These are phyloP conservation scores for Shiraia sp. DNA, from an alignment of 2,329 filamentous ascomycete genomes.

Conservation along the genomic window DNA sequence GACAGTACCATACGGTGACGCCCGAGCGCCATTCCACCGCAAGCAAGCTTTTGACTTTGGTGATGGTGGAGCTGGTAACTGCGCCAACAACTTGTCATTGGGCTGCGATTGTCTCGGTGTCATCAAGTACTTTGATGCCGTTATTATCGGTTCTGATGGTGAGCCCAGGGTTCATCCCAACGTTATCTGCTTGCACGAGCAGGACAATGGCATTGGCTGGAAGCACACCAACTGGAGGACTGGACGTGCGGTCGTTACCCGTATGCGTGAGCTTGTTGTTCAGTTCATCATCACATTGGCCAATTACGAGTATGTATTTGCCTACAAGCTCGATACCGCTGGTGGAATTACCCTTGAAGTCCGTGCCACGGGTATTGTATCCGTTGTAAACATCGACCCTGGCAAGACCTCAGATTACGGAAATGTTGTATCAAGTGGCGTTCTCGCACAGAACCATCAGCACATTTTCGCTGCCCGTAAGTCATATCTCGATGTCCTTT, in stretches of 20 bases:
- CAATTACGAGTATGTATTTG: constrained; percentile 73
- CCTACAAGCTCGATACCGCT: constrained; percentile 66
- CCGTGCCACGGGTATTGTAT: constrained; percentile 69
- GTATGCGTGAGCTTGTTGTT: constrained; percentile 65
- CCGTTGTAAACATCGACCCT: constrained; percentile 62
- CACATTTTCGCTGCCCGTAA: constrained; percentile 61
- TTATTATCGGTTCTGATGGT: constrained; percentile 59
- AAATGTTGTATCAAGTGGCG: constrained; percentile 66
- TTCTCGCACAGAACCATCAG: constrained; percentile 71
- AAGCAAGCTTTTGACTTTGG: constrained; percentile 76
- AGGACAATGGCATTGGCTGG: constrained; percentile 66
- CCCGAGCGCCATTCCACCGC: constrained; percentile 65
- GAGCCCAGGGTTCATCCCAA: constrained; percentile 60
- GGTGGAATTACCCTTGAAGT: constrained; percentile 65
- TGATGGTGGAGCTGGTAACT: constrained; percentile 68
- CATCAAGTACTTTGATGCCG: constrained; percentile 67
- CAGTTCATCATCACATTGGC: constrained; percentile 71
- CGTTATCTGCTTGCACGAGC: constrained; percentile 70
- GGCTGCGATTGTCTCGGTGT: constrained; percentile 71
- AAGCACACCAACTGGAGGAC: constrained; percentile 69
- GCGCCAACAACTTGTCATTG: constrained; percentile 68
- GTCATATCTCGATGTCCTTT: constrained; percentile 1
- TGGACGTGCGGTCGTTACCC: constrained; percentile 62
- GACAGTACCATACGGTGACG: constrained; percentile 69
- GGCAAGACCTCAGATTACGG: constrained; percentile 60